Conservation (phyloP, 768 basidiomycete genomes). For the Mycena polygramma region DNA sequence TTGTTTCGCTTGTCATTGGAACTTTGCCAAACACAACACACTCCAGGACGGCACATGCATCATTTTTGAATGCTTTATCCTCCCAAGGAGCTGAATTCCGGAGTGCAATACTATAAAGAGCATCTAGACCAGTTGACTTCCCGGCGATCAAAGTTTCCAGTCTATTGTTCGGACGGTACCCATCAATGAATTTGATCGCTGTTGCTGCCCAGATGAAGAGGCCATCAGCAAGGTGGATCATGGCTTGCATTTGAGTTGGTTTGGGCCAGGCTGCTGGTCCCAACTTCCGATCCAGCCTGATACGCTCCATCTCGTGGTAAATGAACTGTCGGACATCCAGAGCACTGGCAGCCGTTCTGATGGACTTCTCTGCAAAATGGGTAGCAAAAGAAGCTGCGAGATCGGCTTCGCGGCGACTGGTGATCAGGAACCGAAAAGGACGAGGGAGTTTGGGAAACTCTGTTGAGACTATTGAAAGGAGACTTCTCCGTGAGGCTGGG, state of each 20-base stretch:
- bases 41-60: neutral
- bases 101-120: neutral
- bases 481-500: constrained; percentile 10
- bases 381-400: neutral
- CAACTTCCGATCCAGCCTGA: neutral
- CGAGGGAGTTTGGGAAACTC: neutral
- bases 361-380: neutral
- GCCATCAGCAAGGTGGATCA: neutral
- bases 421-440: neutral
- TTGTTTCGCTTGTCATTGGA: constrained; percentile 1
- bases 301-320: neutral
- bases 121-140: neutral
- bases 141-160: neutral
- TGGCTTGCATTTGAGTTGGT: neutral
- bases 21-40: constrained; percentile 6
- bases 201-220: neutral
- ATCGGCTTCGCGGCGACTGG: neutral
- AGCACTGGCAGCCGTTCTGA: neutral
- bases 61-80: no score
- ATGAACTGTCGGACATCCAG: neutral
- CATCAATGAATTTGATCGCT: neutral
- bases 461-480: constrained; percentile 29
- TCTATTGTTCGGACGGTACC: neutral
- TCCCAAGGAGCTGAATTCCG: neutral
- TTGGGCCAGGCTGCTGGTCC: neutral